Evolutionary conservation across 2,329 filamentous ascomycete species (phyloP), one percentile per base, ranked within the genome.

Genomic region (Whalleya microplaca): DNA sequence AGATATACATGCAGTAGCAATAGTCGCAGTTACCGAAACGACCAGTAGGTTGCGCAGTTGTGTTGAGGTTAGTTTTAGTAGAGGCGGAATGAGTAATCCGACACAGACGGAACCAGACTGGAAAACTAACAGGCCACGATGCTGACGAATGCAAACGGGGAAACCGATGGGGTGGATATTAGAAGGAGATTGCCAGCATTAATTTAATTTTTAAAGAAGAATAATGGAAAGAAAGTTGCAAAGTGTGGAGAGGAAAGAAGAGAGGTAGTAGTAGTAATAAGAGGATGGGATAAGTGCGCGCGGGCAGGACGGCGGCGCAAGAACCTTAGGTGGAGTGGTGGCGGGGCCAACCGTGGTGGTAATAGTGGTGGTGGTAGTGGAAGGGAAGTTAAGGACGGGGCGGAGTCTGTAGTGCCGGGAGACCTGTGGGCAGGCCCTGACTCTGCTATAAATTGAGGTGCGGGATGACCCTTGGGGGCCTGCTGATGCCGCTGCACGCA

Each of bases 391-490:
- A 10, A 41, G 46, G 46, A 48, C 46, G 46, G 46, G 59, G 59
- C 59, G 62, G 59, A 63, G 62, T 56, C 55, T 64, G 57, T 65
- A 63, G 66, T 64, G 61, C 64, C 64, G 63, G 63, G 58, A 59
- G 46, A 54, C 5, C 32, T 37, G 32, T 37, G 32, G 32, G 10
- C 7, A 14, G 32, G 32, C 32, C 32, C 60, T 60, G 60, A 68
- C 59, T 62, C 60, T 67, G 57, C 58, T 62, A 64, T 61, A 61
- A 56, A 58, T 63, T 58, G 59, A 56, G 32, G 54, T 61, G 64
- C 63, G 65, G 64, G 64, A 67, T 64, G 58, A 64, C 62, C 64
- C 65, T 66, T 64, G 59, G 58, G 62, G 55, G 53, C 59, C 9
- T 37, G 32, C 32, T 37, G 32, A 37, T 37, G 32, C 32, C 32